A percentile compares a stretch with the other conserved stretches of the same genome.
phyloP scores from a whole-genome alignment of 1,139 yeast genomes.

The Yamadazyma dendronema region DNA sequence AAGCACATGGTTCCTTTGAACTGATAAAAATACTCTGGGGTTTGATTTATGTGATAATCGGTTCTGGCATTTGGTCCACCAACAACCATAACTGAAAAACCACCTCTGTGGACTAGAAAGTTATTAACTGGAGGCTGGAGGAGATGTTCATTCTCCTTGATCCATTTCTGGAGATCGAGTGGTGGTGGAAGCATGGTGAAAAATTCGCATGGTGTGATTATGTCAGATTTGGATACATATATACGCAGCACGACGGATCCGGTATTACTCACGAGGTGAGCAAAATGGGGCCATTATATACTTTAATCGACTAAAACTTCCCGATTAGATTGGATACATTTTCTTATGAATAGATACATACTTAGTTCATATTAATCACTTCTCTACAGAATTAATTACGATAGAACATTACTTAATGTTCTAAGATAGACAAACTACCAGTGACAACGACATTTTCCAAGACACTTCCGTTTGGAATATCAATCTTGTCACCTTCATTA shows the following conservation, averaged over 20 bases:
- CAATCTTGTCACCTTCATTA: conserved; percentile 94
- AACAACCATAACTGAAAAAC: conserved; percentile 89
- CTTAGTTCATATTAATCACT: no score
- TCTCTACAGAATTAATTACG: no score
- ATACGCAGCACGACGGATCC: no score
- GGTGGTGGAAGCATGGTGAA: conserved; percentile 60
- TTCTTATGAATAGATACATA: no score
- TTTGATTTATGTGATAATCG: conserved; percentile 89
- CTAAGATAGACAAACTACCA: conserved; percentile 92
- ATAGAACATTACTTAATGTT: no score
- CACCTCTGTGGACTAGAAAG: conserved; percentile 85
- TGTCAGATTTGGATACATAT: background rate
- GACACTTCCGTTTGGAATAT: conserved; percentile 93
- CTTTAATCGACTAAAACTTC: no score
- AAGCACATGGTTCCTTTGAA: conserved; percentile 83
- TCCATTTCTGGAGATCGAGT: conserved; percentile 77
- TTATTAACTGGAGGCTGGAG: conserved; percentile 92
- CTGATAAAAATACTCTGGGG: conserved; percentile 92
- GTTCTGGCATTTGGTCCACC: conserved; percentile 96
- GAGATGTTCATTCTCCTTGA: conserved; percentile 68
- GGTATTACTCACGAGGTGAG: no score
- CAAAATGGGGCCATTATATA: no score
- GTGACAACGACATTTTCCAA: conserved; percentile 96
- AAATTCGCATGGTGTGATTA: conserved; percentile 1
- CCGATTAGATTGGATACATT: no score